A percentile compares a stretch with the other conserved stretches of the same genome.
phyloP scores from a whole-genome alignment of 1,284 basidiomycete species.

The Ceratobasidium sp. region DNA sequence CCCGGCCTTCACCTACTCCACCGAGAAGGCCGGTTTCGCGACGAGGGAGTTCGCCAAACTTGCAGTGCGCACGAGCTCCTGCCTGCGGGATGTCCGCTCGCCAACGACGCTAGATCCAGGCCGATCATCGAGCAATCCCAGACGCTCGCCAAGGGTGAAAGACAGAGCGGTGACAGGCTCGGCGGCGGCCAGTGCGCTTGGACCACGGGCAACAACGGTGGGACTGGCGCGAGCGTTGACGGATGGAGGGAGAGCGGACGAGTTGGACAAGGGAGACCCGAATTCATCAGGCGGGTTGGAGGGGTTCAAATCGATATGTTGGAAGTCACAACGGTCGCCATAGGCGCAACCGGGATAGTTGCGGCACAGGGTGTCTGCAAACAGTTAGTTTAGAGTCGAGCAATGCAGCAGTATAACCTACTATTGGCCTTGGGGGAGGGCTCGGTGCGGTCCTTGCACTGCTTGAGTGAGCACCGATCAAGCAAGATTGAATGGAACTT shows the following conservation, averaged over 20 bases:
- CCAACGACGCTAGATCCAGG: constrained; percentile 39
- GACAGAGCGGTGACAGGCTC: constrained; percentile 12
- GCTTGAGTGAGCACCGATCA: constrained; percentile 15
- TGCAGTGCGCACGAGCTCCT: constrained; percentile 34
- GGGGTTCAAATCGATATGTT: constrained; percentile 32
- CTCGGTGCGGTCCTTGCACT: constrained; percentile 18
- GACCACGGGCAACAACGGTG: constrained; percentile 15
- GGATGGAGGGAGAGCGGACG: constrained; percentile 33
- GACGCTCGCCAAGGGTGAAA: constrained; percentile 26
- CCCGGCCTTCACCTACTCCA: constrained; percentile 18
- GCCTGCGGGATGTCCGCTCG: constrained; percentile 18
- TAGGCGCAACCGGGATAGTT: constrained; percentile 40
- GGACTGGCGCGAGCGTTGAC: constrained; percentile 40
- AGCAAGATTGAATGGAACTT: constrained; percentile 4
- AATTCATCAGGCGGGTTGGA: constrained; percentile 23
- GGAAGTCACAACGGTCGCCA: constrained; percentile 43
- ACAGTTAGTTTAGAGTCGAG: not conserved
- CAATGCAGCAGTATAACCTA: not conserved
- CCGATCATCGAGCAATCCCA: constrained; percentile 35
- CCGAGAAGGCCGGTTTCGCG: constrained; percentile 38
- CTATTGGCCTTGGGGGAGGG: constrained; percentile 16
- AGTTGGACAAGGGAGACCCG: constrained; percentile 39
- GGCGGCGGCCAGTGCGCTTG: constrained; percentile 22
- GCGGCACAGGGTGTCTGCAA: constrained; percentile 39
- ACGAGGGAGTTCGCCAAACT: constrained; percentile 38